These are phyloP conservation scores for Grosmannia huntii DNA, from an alignment of 2,329 filamentous ascomycete species.

Conservation along the genomic window DNA sequence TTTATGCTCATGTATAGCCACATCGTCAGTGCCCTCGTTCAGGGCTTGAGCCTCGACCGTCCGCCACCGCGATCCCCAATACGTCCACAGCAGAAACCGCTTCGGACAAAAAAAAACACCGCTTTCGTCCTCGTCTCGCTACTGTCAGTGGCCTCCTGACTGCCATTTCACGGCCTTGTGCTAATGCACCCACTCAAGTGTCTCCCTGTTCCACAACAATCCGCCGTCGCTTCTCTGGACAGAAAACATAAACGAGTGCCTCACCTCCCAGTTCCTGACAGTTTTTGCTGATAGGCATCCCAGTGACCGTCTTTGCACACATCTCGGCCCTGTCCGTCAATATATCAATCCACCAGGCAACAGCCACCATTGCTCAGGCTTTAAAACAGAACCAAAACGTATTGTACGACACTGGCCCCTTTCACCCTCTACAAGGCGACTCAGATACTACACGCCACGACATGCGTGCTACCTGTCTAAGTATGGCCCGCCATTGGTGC, in stretches of 20 bases:
- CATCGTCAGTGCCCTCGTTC: conserved; percentile 4
- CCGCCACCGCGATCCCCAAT: neutral
- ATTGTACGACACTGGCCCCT: neutral
- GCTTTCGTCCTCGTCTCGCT: neutral
- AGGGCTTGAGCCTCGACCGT: conserved; percentile 6
- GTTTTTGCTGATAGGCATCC: too few species aligned
- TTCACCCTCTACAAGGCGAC: neutral
- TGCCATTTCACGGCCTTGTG: neutral
- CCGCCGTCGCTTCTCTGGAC: conserved; percentile 43
- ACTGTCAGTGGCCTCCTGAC: too few species aligned
- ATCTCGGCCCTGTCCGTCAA: too few species aligned
- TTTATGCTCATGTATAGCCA: conserved; percentile 10
- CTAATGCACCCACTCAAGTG: neutral
- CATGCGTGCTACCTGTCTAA: conserved; percentile 3
- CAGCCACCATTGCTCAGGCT: too few species aligned
- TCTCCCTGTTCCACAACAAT: conserved; percentile 14
- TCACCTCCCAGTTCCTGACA: conserved; percentile 14
- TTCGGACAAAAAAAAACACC: neutral
- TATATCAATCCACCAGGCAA: too few species aligned
- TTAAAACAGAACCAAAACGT: neutral
- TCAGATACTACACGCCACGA: neutral
- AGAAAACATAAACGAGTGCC: conserved; percentile 42
- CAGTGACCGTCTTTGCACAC: too few species aligned
- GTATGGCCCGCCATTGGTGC: conserved; percentile 1
- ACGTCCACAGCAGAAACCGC: neutral